Conservation (phyloP, 805 yeast genomes). For the Ogataea pilisensis region DNA sequence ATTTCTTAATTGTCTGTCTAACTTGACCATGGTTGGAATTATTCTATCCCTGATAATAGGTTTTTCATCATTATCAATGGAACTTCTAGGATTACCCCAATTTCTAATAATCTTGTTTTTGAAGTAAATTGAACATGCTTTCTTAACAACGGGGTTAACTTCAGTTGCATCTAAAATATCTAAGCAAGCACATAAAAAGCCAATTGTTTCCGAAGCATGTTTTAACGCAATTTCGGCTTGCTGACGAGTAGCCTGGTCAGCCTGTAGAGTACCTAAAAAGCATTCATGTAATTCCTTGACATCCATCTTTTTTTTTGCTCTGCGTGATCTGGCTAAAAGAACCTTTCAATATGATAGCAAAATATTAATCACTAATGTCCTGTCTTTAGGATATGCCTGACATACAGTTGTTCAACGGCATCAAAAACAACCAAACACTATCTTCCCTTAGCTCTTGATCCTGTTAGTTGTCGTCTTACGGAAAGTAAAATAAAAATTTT, state of each 20-base stretch:
- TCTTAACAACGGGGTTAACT: conserved; percentile 52
- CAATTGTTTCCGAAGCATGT: conserved; percentile 54
- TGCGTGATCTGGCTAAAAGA: no score
- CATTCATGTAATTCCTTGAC: conserved; percentile 63
- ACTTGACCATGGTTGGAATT: conserved; percentile 53
- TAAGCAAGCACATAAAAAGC: conserved; percentile 79
- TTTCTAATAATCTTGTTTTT: conserved; percentile 66
- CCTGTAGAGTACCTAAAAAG: conserved; percentile 73
- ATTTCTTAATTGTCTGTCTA: conserved; percentile 41
- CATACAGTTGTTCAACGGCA: no score
- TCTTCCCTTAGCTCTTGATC: no score
- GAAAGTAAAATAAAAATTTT: no score
- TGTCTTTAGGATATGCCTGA: no score
- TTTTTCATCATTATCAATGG: conserved; percentile 68
- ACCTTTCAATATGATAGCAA: no score
- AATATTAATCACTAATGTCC: no score
- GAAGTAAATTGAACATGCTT: conserved; percentile 83
- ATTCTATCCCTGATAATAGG: conserved; percentile 68
- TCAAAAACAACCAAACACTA: no score
- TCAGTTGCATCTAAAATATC: conserved; percentile 60
- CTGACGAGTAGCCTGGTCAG: conserved; percentile 54
- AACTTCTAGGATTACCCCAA: conserved; percentile 46
- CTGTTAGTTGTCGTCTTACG: no score
- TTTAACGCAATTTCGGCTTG: conserved; percentile 69
- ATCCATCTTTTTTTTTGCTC: conserved; percentile 52